Evolutionary conservation across 2,329 filamentous ascomycete genomes (phyloP).

Genomic region (Fusarium papillatum): DNA sequence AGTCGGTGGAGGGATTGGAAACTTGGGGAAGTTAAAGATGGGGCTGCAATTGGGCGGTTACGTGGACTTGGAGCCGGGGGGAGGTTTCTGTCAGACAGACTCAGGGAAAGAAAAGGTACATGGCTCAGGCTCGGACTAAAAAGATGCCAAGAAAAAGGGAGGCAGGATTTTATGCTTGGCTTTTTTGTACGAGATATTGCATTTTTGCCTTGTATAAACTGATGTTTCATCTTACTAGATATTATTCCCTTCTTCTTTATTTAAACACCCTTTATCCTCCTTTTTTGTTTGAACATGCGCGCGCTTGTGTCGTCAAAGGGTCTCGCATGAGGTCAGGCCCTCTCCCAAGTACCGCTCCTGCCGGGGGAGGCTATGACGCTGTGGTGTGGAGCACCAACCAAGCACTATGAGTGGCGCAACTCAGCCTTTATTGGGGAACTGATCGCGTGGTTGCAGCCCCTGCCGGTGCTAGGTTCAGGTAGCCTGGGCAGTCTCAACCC

Average conservation of each 20-base stretch:
- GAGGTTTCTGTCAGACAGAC: conserved; percentile 6
- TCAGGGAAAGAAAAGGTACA: neutral
- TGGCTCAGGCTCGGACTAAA: conserved; percentile 2
- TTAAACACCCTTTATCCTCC: neutral
- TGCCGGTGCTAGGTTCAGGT: neutral
- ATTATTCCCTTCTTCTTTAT: neutral
- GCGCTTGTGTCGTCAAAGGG: conserved; percentile 17
- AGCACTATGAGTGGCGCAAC: conserved; percentile 18
- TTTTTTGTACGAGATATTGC: neutral
- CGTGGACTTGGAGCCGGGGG: conserved; percentile 27
- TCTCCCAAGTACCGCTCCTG: conserved; percentile 16
- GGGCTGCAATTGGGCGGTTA: conserved; percentile 39
- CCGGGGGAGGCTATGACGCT: conserved; percentile 30
- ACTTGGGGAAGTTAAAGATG: conserved; percentile 33
- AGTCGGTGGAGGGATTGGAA: conserved; percentile 12
- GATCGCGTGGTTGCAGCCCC: conserved; percentile 41
- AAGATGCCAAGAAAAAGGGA: neutral
- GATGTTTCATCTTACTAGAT: neutral
- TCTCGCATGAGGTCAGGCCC: neutral
- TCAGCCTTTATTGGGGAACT: conserved; percentile 41
- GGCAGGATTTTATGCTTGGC: neutral
- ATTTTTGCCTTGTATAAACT: neutral
- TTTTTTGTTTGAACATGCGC: conserved; percentile 35
- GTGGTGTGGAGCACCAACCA: conserved; percentile 1
- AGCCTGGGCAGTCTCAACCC: neutral